These are phyloP conservation scores for Cyberlindnera maritima DNA, from an alignment of 805 yeast genomes.

Conservation along the genomic window DNA sequence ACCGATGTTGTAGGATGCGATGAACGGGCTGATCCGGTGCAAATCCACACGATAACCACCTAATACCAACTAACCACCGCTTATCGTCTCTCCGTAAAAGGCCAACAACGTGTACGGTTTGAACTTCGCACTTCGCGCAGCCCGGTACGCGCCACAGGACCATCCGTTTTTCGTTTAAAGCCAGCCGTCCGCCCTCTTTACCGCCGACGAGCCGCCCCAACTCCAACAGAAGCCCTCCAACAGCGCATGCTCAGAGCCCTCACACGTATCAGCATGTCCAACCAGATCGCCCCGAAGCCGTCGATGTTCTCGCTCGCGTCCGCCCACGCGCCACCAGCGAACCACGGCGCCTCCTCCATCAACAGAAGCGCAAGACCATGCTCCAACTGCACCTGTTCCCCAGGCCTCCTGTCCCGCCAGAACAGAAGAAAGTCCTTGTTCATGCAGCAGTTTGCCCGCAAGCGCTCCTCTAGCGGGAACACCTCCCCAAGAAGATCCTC, in stretches of 20 bases:
- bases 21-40: no score
- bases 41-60: no score
- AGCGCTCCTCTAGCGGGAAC: conserved; percentile 26
- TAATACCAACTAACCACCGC: no score
- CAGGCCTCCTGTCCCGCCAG: conserved; percentile 70
- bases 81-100: no score
- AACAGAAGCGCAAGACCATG: conserved; percentile 48
- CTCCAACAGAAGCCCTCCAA: not conserved
- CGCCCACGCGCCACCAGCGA: conserved; percentile 14
- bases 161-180: conserved; percentile 2
- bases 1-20: no score
- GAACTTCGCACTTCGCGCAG: no score
- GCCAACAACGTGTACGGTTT: no score
- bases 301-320: conserved; percentile 43
- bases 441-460: conserved; percentile 39
- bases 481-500: conserved; percentile 28
- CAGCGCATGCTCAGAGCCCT: conserved; percentile 12
- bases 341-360: conserved; percentile 14
- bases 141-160: not conserved
- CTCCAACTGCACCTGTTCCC: conserved; percentile 79
- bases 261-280: conserved; percentile 25
- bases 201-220: not conserved
- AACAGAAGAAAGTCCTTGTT: conserved; percentile 57
- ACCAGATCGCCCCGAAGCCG: conserved; percentile 34
- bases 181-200: not conserved